Conservation (phyloP, 2,329 filamentous ascomycete species). For the Claviceps africana region DNA sequence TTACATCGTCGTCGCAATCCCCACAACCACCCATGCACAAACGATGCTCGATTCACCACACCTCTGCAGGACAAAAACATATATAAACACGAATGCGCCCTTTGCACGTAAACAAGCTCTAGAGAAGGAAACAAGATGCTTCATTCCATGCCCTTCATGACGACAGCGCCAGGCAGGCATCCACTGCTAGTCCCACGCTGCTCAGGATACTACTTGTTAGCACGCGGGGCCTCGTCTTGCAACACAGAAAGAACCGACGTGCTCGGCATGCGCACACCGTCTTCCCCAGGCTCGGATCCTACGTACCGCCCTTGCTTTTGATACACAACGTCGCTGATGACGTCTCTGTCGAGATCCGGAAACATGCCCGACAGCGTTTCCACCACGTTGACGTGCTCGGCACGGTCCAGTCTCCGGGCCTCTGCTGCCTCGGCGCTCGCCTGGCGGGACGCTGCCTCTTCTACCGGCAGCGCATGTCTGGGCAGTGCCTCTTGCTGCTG, state of each 20-base stretch:
- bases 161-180: slow-evolving; percentile 64
- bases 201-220: not conserved
- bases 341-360: slow-evolving; percentile 79
- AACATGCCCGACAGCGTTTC: slow-evolving; percentile 96
- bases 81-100: too few relatives aligned
- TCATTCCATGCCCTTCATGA: slow-evolving; percentile 14
- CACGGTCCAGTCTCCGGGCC: slow-evolving; percentile 64
- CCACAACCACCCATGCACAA: too few relatives aligned
- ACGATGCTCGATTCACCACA: too few relatives aligned
- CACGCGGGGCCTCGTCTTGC: too few relatives aligned
- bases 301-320: slow-evolving; percentile 86
- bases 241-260: too few relatives aligned
- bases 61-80: too few relatives aligned
- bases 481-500: slow-evolving; percentile 8
- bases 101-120: too few relatives aligned
- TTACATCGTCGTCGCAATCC: too few relatives aligned
- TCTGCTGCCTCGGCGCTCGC: slow-evolving; percentile 83
- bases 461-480: slow-evolving; percentile 47
- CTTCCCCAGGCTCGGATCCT: too few relatives aligned
- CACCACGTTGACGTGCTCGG: slow-evolving; percentile 81
- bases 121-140: not conserved
- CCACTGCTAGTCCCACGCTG: slow-evolving; percentile 76
- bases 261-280: too few relatives aligned
- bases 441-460: slow-evolving; percentile 80
- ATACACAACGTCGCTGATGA: slow-evolving; percentile 93